phyloP scores from a whole-genome alignment of 768 basidiomycete species.

The Kwoniella botswanensis region DNA sequence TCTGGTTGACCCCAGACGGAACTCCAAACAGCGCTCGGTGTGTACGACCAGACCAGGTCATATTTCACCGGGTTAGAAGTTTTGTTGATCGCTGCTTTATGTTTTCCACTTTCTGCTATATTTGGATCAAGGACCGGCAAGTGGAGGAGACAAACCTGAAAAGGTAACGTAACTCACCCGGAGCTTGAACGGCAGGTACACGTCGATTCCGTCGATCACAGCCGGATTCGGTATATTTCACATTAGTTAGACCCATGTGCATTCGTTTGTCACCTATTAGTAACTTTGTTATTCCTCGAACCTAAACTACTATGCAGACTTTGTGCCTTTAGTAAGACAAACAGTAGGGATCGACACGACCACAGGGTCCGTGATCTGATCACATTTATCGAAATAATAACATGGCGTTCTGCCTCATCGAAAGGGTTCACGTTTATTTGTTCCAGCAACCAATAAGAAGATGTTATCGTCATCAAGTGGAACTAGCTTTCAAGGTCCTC shows the following conservation, averaged over 20 bases:
- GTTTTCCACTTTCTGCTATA: too few relatives aligned
- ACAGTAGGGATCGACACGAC: slow-evolving; percentile 1
- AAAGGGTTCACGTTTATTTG: slow-evolving; percentile 5
- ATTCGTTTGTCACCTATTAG: slow-evolving; percentile 10
- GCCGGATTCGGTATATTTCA: slow-evolving; percentile 14
- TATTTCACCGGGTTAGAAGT: too few relatives aligned
- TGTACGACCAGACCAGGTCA: too few relatives aligned
- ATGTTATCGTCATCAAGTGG: neutral
- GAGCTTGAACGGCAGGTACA: neutral
- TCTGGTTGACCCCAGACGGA: too few relatives aligned
- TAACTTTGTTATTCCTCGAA: neutral
- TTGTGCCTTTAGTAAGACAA: neutral
- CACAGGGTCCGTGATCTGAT: neutral
- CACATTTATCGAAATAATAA: neutral
- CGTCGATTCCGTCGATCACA: neutral
- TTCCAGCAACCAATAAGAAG: neutral
- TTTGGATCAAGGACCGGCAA: neutral
- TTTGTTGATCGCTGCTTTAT: too few relatives aligned
- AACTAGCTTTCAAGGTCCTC: neutral
- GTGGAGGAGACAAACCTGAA: neutral
- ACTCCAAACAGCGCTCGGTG: too few relatives aligned
- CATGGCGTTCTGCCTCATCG: neutral
- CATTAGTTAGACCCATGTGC: slow-evolving; percentile 1
- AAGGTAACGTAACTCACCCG: neutral
- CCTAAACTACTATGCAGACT: neutral